These are phyloP conservation scores for Saprolegnia parasitica DNA, from an alignment of 352 stramenopile genomes.

Conservation along the genomic window DNA sequence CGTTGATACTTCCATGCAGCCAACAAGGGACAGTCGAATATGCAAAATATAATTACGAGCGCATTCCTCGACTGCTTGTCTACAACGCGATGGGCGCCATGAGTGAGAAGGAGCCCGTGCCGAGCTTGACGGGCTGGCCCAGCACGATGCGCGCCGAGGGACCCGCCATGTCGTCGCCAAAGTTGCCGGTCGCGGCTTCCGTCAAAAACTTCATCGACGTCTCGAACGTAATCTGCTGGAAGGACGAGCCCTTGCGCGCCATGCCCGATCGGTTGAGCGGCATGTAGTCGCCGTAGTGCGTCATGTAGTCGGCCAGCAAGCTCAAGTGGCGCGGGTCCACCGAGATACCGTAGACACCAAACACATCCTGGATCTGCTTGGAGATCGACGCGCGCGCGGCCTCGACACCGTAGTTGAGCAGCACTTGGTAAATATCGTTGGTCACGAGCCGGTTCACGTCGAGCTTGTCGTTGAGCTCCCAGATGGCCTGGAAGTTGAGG, in stretches of 20 bases:
- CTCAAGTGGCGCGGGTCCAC: slow-evolving; percentile 97
- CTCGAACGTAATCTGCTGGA: slow-evolving; percentile 99
- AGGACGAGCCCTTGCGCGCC: slow-evolving; percentile 92
- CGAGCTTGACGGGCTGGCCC: slow-evolving; percentile 90
- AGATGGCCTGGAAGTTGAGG: slow-evolving; percentile 98
- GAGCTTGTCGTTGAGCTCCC: slow-evolving; percentile 87
- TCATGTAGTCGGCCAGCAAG: slow-evolving; percentile 99
- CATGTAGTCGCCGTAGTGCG: slow-evolving; percentile 94
- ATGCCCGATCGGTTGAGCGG: slow-evolving; percentile 98
- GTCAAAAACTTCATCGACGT: slow-evolving; percentile 99
- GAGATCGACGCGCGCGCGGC: slow-evolving; percentile 96
- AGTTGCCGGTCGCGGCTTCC: slow-evolving; percentile 88
- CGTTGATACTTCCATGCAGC: too few species aligned
- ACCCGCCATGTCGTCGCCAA: slow-evolving; percentile 88
- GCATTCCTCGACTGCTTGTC: background rate
- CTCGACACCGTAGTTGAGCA: slow-evolving; percentile 98
- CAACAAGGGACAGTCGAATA: too few species aligned
- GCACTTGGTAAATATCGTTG: slow-evolving; percentile 98
- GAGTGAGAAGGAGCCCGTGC: slow-evolving; percentile 95
- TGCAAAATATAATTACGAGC: background rate
- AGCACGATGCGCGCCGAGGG: slow-evolving; percentile 95
- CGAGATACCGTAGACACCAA: slow-evolving; percentile 99
- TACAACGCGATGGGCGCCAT: slow-evolving; percentile 70
- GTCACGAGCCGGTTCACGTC: slow-evolving; percentile 94
- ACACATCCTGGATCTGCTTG: slow-evolving; percentile 98